Conservation (phyloP, 306 rosid species). For the Luffa aegyptiaca region DNA sequence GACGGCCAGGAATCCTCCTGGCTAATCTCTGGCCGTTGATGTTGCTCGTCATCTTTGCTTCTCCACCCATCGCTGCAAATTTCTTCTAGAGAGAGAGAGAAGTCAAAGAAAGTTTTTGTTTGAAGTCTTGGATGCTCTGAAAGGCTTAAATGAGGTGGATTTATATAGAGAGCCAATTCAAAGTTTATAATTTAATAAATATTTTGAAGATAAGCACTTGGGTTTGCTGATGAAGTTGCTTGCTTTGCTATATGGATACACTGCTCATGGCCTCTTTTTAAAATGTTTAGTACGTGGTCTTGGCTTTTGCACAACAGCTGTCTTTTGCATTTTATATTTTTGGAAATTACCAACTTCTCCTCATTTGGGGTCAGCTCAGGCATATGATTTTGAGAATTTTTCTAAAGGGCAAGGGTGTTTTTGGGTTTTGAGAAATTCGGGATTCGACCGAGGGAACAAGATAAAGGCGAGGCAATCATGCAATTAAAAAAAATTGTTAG, state of each 20-base stretch:
- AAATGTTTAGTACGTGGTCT: not conserved
- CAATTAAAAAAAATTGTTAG: not conserved
- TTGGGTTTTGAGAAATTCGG: not conserved
- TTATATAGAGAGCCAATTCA: not conserved
- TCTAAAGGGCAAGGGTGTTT: not conserved
- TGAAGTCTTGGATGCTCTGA: not conserved
- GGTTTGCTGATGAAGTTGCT: not conserved
- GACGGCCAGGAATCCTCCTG: constrained; percentile 28
- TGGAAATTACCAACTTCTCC: not conserved
- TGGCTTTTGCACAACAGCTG: not conserved
- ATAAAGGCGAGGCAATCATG: not conserved
- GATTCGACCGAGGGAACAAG: constrained; percentile 1
- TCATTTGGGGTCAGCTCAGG: not conserved
- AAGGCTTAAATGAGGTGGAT: not conserved
- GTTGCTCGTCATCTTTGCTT: constrained; percentile 3
- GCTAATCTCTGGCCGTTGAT: constrained; percentile 23
- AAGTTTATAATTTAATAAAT: not conserved
- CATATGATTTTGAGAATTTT: not conserved
- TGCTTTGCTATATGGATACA: not conserved
- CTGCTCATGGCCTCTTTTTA: not conserved
- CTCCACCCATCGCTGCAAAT: not conserved
- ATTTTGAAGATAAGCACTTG: not conserved
- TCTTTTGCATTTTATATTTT: not conserved
- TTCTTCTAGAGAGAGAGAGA: not conserved
- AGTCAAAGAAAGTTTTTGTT: not conserved